Evolutionary conservation across 164 flowering plant species (phyloP).

Genomic region (Vitis rotundifolia): DNA sequence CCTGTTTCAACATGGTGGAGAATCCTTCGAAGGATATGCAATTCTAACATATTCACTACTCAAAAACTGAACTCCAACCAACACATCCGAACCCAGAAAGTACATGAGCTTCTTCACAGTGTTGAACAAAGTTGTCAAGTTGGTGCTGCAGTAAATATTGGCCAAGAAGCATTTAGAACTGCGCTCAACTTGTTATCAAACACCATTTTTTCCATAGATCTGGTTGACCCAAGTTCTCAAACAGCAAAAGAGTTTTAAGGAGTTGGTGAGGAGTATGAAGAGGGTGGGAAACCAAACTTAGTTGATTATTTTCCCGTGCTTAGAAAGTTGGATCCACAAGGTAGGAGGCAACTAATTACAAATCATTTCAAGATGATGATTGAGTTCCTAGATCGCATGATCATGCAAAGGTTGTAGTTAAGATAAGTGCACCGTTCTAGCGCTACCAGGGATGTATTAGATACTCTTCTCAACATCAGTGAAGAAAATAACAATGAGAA

Average conservation of each 20-base stretch:
- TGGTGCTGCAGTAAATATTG: conserved; percentile 29
- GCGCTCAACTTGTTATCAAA: conserved; percentile 29
- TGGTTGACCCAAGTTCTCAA: conserved; percentile 11
- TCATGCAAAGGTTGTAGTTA: conserved; percentile 17
- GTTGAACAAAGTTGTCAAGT: conserved; percentile 2
- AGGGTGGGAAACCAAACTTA: conserved; percentile 31
- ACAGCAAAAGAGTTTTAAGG: conserved; percentile 20
- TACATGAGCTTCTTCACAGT: conserved; percentile 24
- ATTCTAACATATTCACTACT: conserved; percentile 16
- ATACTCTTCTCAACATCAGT: conserved; percentile 24
- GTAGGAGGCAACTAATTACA: conserved; percentile 14
- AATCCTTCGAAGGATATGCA: conserved; percentile 29
- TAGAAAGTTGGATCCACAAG: conserved; percentile 27
- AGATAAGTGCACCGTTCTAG: background rate
- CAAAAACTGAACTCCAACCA: conserved; percentile 26
- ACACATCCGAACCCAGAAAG: conserved; percentile 22
- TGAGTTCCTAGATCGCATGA: conserved; percentile 20
- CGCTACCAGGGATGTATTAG: conserved; percentile 25
- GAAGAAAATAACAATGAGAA: conserved; percentile 16
- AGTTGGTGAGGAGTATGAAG: conserved; percentile 24
- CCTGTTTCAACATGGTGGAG: conserved; percentile 28
- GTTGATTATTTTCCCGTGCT: conserved; percentile 39
- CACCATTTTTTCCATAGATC: conserved; percentile 33
- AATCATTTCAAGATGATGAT: conserved; percentile 16
- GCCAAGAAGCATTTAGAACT: conserved; percentile 32